Evolutionary conservation across 148 eudicot species (phyloP), one percentile per base, ranked within the genome.

Genomic region (Rhododendron simsii): DNA sequence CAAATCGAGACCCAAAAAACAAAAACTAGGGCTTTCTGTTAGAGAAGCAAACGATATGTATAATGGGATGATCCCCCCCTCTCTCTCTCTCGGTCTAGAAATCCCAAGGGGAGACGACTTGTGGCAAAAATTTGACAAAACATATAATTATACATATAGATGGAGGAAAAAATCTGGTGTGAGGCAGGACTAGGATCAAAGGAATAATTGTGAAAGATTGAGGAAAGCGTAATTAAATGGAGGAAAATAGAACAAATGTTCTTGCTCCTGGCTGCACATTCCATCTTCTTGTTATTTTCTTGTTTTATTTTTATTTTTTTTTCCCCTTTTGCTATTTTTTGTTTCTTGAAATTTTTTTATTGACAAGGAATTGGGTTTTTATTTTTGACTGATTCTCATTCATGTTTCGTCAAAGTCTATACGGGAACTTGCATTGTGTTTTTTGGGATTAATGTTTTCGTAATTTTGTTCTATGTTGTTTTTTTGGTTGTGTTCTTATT

Each of bases 21-120:
- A 83, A 45, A 86, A 84, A 82, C 87, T 86, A 86, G 90, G 89
- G 88, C 65, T 85, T 86, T 3, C 28, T n/a, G 14, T 26, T 23
- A 2, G 23, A 67, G 53, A 26, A 47, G 33, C 78, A 83, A 7
- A 28, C 50, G 23, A 47, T 18, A 47, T 28, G 12, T 69, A 83
- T 78, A 78, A 50, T 13, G 26, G 35, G 76, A 71, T 14, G 20
- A 33, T 71, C 12, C 45, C 45, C 28, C 45, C 45, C 44, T 51
- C 71, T 16, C 28, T 73, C 61, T 30, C 20, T 50, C 28, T 30
- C 85, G 28, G 75, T 41, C 50, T 39, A 82, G 39, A 45, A 83
- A 47, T 44, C 53, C 44, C 3, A 39, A 37, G 21, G 59, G 33
- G 78, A 83, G 83, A 57, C 44, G 57, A 51, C 16, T 81, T 37